These are phyloP conservation scores for Cochlearia excelsa DNA, from an alignment of 345 rosid species.

Conservation along the genomic window DNA sequence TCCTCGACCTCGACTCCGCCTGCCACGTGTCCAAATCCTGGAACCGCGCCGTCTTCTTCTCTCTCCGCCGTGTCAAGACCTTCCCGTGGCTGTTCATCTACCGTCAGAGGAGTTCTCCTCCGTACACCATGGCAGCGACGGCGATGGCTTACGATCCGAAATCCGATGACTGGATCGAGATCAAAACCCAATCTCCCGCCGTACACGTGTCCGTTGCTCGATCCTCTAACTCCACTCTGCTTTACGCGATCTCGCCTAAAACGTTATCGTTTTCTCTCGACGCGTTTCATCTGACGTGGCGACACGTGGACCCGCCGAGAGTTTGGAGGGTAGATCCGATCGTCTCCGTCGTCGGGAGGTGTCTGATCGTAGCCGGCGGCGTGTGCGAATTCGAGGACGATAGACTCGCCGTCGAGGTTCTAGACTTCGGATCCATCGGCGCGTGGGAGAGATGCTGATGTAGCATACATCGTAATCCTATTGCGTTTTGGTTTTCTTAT, in stretches of 20 bases:
- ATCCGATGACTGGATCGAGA: conserved; percentile 52
- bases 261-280: conserved; percentile 66
- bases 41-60: conserved; percentile 60
- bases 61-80: conserved; percentile 49
- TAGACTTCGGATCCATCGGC: conserved; percentile 35
- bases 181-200: conserved; percentile 33
- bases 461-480: no score
- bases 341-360: conserved; percentile 51
- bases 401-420: conserved; percentile 62
- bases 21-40: conserved; percentile 62
- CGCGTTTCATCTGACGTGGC: conserved; percentile 65
- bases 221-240: conserved; percentile 58
- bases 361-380: conserved; percentile 59
- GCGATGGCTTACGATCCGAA: conserved; percentile 70
- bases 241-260: conserved; percentile 55
- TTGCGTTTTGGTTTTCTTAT: no score
- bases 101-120: conserved; percentile 40
- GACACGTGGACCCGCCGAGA: conserved; percentile 49
- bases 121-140: conserved; percentile 34
- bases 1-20: conserved; percentile 58
- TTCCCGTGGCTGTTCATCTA: conserved; percentile 73
- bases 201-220: conserved; percentile 39
- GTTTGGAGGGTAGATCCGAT: conserved; percentile 70
- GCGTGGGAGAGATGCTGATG: conserved; percentile 46
- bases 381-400: conserved; percentile 66